Conservation (phyloP, 768 basidiomycete genomes). For the Calvatia gigantea region DNA sequence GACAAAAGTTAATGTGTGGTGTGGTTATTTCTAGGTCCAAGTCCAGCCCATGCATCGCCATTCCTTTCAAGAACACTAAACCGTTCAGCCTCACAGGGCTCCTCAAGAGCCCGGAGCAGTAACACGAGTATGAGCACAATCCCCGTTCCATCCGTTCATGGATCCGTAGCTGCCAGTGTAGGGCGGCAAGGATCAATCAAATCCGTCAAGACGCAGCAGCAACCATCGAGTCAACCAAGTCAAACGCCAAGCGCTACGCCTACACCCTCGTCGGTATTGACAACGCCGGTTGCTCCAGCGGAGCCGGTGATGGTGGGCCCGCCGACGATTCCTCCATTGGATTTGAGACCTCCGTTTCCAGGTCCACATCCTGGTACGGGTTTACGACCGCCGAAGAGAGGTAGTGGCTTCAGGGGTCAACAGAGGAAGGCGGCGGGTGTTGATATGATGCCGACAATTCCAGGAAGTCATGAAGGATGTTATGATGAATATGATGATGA, state of each 20-base stretch:
- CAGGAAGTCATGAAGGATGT: constrained; percentile 33
- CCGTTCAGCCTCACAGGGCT: constrained; percentile 60
- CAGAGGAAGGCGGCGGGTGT: constrained; percentile 15
- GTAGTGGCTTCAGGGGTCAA: constrained; percentile 11
- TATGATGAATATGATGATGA: constrained; percentile 19
- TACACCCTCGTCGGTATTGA: neutral
- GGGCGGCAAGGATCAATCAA: neutral
- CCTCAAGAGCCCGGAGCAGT: constrained; percentile 48
- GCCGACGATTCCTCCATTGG: constrained; percentile 58
- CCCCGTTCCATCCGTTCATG: constrained; percentile 32
- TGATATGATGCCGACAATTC: constrained; percentile 38
- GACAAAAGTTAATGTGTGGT: neutral
- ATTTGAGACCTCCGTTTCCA: constrained; percentile 53
- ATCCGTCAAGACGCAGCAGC: neutral
- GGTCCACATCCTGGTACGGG: constrained; percentile 32
- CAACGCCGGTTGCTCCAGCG: neutral
- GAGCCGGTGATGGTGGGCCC: constrained; percentile 8
- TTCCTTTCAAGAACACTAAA: constrained; percentile 67
- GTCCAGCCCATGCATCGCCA: constrained; percentile 41
- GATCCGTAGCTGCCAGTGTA: neutral
- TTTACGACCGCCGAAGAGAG: constrained; percentile 21
- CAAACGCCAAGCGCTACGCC: neutral
- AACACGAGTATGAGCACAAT: constrained; percentile 37
- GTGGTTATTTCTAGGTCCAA: constrained; percentile 35
- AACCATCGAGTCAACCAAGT: neutral